Evolutionary conservation across 164 flowering plant species (phyloP), one percentile per base, ranked within the genome.

Genomic region (Magnolia officinalis): DNA sequence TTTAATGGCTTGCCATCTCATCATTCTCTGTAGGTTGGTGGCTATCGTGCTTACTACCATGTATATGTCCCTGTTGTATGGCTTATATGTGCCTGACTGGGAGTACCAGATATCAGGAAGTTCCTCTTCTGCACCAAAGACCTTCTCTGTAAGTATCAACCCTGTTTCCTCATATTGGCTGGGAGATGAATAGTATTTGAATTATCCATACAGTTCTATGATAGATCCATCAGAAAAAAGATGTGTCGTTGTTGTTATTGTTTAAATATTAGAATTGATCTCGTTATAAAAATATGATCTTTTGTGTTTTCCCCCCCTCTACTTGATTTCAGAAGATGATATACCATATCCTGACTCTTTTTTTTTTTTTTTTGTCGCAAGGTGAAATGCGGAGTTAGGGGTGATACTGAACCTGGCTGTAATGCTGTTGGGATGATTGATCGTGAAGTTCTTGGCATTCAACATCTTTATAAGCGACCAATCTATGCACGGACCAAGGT

Each of bases 371-470:
- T 14, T 59, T 4, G 77, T 64, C 51, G 45, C 45, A 70, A 90
- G 94, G 95, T 91, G 76, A 88, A 90, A 85, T 93, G 97, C 81
- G 94, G 91, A 61, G 89, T 87, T 14, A 80, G 93, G n/a, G 92
- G 90, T 67, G 90, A 90, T 73, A 90, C 91, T 49, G 90, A 90
- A 73, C 97, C 97, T 67, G 94, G 88, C 26, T 93, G 97, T 75
- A 93, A 91, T 87, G 92, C 88, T 79, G 93, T 83, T 74, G 97
- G 93, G 73, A 88, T 90, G 94, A 83, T 93, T 67, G 95, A 93
- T 77, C 91, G 95, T 14, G 82, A 71, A 72, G 20, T 91, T 59
- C 67, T 93, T 72, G 97, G 97, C 51, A 75, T 89, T 81, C 82
- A 83, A 52, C 97, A 91, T 81, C 73, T 93, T 50, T 90, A 93